phyloP scores from a whole-genome alignment of 2,329 filamentous ascomycete genomes.

The Torrubiellomyces zombiae region DNA sequence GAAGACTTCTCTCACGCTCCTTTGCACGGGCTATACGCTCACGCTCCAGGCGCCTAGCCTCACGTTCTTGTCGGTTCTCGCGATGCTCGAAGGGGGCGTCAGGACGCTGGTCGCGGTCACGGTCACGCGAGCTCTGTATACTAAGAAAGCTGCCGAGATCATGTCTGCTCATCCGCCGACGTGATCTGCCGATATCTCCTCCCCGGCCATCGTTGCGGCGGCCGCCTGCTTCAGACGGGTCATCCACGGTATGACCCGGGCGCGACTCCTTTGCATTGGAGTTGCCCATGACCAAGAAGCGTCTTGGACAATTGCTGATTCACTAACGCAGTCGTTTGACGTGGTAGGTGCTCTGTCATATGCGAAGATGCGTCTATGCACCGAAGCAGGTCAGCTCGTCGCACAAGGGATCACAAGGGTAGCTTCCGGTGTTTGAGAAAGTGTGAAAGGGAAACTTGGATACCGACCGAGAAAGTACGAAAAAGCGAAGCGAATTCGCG shows the following conservation, averaged over 20 bases:
- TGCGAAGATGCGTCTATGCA: too few species aligned
- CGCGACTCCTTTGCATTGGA: constrained; percentile 23
- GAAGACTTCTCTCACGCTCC: constrained; percentile 80
- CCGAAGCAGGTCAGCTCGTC: too few species aligned
- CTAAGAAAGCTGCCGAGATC: constrained; percentile 31
- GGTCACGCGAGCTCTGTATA: constrained; percentile 21
- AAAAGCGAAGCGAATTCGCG: too few species aligned
- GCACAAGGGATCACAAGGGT: too few species aligned
- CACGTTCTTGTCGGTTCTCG: constrained; percentile 82
- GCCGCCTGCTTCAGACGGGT: too few species aligned
- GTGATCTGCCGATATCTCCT: constrained; percentile 8
- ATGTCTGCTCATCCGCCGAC: constrained; percentile 20
- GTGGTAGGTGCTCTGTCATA: too few species aligned
- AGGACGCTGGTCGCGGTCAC: constrained; percentile 14
- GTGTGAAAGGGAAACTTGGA: too few species aligned
- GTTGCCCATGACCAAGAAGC: constrained; percentile 20
- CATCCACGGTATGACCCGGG: constrained; percentile 10
- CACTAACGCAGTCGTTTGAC: too few species aligned
- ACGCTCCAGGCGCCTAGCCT: constrained; percentile 69
- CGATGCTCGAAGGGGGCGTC: constrained; percentile 43
- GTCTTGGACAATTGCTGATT: too few species aligned
- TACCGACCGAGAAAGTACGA: too few species aligned
- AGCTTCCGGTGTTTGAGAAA: too few species aligned
- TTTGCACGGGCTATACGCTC: constrained; percentile 60
- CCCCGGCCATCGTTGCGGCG: constrained; percentile 7